Conservation (phyloP, 2,329 filamentous ascomycete species). For the Talaromyces albobiverticillius region DNA sequence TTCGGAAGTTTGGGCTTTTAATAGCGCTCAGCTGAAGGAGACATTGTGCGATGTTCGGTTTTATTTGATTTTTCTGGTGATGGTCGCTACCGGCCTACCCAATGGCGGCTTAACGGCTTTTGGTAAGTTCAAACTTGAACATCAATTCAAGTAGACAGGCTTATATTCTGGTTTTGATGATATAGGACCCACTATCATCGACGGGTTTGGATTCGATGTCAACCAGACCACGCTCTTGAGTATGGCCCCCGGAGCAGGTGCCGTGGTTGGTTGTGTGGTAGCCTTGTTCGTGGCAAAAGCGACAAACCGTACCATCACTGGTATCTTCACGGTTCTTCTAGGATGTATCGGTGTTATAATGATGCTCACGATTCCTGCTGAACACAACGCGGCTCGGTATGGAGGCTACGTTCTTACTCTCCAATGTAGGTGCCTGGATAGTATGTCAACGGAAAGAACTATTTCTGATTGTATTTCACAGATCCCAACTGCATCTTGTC, state of each 20-base stretch:
- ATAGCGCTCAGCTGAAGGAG: neutral
- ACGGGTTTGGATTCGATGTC: neutral
- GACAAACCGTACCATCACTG: neutral
- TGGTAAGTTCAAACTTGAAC: neutral
- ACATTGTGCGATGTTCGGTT: neutral
- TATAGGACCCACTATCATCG: neutral
- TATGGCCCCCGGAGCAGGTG: neutral
- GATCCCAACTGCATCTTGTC: neutral
- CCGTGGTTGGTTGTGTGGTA: neutral
- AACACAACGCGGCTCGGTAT: neutral
- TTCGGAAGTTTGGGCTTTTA: slow-evolving; percentile 17
- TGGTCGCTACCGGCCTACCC: neutral
- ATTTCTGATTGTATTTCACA: neutral
- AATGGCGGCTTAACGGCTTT: neutral
- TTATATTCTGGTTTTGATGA: neutral
- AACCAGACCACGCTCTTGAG: neutral
- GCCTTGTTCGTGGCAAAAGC: neutral
- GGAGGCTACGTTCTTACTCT: neutral
- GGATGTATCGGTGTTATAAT: neutral
- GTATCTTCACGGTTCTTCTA: neutral
- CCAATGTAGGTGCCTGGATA: neutral
- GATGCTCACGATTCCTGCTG: neutral
- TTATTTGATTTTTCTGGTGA: neutral
- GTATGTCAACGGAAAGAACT: neutral
- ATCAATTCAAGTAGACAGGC: neutral